A percentile compares a stretch with the other conserved stretches of the same genome.
These are phyloP conservation scores for Sporothrix humicola DNA, from an alignment of 2,329 filamentous ascomycete genomes.

Conservation along the genomic window DNA sequence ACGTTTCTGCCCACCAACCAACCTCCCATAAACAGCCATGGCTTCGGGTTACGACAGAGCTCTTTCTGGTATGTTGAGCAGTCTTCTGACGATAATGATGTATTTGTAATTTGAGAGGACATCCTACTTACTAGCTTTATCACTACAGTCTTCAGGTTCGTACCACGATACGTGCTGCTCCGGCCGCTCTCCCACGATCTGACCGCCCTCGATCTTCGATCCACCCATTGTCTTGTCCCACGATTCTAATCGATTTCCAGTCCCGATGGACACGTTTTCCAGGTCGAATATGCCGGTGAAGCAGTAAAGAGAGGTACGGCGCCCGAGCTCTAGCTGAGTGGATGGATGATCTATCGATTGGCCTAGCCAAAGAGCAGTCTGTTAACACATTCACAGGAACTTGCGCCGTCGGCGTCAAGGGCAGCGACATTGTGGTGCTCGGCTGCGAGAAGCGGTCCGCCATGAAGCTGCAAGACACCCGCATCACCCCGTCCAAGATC, in stretches of 20 bases:
- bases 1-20: neutral
- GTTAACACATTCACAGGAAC: conserved; percentile 66
- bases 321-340: neutral
- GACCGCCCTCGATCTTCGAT: neutral
- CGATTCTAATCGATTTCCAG: conserved; percentile 54
- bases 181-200: neutral
- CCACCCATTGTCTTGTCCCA: conserved; percentile 12
- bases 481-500: conserved; percentile 99
- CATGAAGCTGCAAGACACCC: conserved; percentile 99
- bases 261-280: conserved; percentile 99
- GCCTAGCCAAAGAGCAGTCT: neutral
- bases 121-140: neutral
- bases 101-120: neutral
- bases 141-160: conserved; percentile 76
- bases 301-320: conserved; percentile 90
- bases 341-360: neutral
- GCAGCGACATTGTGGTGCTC: conserved; percentile 88
- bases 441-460: conserved; percentile 98
- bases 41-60: conserved; percentile 98
- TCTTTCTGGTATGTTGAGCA: conserved; percentile 80
- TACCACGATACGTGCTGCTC: conserved; percentile 33
- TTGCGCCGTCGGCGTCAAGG: conserved; percentile 97
- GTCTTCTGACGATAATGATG: too few species aligned
- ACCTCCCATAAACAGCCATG: conserved; percentile 54
- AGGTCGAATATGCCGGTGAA: conserved; percentile 99